Evolutionary conservation across 1,284 basidiomycete genomes (phyloP), one percentile per base, ranked within the genome.

Genomic region (Bondarzewia mesenterica): DNA sequence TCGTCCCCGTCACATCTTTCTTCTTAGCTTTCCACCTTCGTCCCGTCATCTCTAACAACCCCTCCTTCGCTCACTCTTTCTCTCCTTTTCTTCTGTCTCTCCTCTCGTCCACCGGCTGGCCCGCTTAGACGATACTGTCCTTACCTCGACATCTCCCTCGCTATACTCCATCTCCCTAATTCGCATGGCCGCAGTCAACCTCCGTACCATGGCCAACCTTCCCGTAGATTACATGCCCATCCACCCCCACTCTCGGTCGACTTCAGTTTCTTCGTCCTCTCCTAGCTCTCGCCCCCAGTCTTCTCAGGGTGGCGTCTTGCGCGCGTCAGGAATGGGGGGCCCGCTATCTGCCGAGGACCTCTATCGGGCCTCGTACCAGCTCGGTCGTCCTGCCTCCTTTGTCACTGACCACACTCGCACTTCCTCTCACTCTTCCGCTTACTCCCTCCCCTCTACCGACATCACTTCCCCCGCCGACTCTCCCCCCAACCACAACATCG

Each of bases 271-370:
- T 41, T 87, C 85, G 45, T 73, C 77, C 47, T 82, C 82, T 2
- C 77, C 81, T 56, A 73, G 73, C 60, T 87, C 85, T 40, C 77
- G 85, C 38, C 85, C 85, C 42, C 82, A 84, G 57, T 88, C 85
- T 50, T 82, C 85, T 55, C 84, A 85, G 62, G 81, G 82, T 58
- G 59, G 65, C 58, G 51, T 75, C 53, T 65, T 72, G 56, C 74
- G 76, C 57, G 72, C 80, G 62, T 72, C 75, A 55, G 58, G 69
- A 42, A 66, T 61, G 47, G 65, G 81, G 56, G 53, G 54, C 37
- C 71, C 70, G 52, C 69, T 73, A 50, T 69, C 74, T 48, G 57
- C 71, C 54, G 82, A 86, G 57, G 84, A 87, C 68, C 69, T 82
- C 50, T 87, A 86, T 63, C 74, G 80, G 55, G 71, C 77, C 58